Evolutionary conservation across 2,329 filamentous ascomycete genomes (phyloP).

Genomic region (Phyllosticta capitalensis): DNA sequence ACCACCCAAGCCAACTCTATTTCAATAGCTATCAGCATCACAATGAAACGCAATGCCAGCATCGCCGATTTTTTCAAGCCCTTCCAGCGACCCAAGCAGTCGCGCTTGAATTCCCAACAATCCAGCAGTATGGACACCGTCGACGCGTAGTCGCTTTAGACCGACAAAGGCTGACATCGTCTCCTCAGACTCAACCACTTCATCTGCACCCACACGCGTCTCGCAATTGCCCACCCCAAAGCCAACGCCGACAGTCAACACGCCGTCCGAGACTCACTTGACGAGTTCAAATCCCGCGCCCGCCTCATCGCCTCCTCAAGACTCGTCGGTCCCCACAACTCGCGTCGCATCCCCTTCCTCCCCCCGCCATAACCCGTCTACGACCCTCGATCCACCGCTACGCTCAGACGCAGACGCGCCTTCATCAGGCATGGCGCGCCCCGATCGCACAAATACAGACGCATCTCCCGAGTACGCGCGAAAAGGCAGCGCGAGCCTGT

Average conservation of each 20-base stretch:
- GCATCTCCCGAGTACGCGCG: too few species aligned
- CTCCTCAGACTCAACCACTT: background rate
- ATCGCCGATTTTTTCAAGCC: constrained; percentile 41
- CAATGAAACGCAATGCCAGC: constrained; percentile 18
- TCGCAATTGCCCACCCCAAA: background rate
- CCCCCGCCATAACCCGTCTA: too few species aligned
- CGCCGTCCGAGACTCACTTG: background rate
- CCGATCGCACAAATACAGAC: too few species aligned
- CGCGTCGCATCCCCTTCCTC: background rate
- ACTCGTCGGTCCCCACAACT: background rate
- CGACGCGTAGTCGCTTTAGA: background rate
- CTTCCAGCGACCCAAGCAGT: constrained; percentile 19
- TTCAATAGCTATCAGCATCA: background rate
- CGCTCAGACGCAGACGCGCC: too few species aligned
- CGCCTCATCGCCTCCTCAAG: background rate
- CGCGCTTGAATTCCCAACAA: constrained; percentile 3
- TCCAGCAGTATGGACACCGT: background rate
- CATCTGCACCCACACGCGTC: constrained; percentile 6
- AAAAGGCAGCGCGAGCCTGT: constrained; percentile 20
- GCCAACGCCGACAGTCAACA: background rate
- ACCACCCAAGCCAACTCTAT: background rate
- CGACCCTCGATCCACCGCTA: background rate
- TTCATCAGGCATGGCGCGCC: too few species aligned
- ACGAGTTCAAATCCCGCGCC: background rate
- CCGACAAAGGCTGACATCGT: background rate